Conservation (phyloP, 805 yeast species). For the Torulaspora quercuum region DNA sequence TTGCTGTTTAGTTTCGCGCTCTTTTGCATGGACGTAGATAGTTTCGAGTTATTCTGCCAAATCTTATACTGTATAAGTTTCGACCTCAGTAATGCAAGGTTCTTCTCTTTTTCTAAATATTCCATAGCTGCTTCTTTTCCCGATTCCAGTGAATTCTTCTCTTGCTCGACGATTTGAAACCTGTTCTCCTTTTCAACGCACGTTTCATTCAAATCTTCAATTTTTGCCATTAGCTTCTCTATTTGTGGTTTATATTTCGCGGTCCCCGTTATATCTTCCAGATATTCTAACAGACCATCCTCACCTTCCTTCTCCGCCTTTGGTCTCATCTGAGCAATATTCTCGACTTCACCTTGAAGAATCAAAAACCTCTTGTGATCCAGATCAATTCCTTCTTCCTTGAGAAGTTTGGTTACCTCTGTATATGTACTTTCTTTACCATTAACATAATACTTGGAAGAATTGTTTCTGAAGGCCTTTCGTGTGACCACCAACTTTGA, state of each 20-base stretch:
- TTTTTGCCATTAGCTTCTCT: slow-evolving; percentile 55
- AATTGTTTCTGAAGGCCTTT: slow-evolving; percentile 70
- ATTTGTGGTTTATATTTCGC: slow-evolving; percentile 74
- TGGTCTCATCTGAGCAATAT: slow-evolving; percentile 97
- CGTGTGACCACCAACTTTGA: slow-evolving; percentile 67
- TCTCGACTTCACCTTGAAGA: slow-evolving; percentile 96
- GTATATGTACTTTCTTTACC: slow-evolving; percentile 66
- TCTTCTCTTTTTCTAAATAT: slow-evolving; percentile 63
- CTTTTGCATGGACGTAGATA: slow-evolving; percentile 40
- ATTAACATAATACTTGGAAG: slow-evolving; percentile 76
- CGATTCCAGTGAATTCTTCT: slow-evolving; percentile 58
- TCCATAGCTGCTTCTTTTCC: slow-evolving; percentile 67
- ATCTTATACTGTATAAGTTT: slow-evolving; percentile 53
- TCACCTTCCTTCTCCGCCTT: slow-evolving; percentile 90
- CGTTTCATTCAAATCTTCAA: slow-evolving; percentile 73
- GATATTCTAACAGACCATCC: slow-evolving; percentile 88
- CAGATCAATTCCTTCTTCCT: slow-evolving; percentile 83
- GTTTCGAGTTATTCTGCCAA: slow-evolving; percentile 39
- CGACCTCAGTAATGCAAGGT: slow-evolving; percentile 50
- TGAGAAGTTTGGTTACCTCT: slow-evolving; percentile 70
- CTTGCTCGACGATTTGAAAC: slow-evolving; percentile 74
- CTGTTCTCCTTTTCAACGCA: slow-evolving; percentile 80
- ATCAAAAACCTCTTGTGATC: slow-evolving; percentile 93
- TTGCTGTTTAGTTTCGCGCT: slow-evolving; percentile 42
- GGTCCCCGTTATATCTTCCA: slow-evolving; percentile 97